Evolutionary conservation across 73 alveolate species (phyloP).

Genomic region (Urostyla sp.): DNA sequence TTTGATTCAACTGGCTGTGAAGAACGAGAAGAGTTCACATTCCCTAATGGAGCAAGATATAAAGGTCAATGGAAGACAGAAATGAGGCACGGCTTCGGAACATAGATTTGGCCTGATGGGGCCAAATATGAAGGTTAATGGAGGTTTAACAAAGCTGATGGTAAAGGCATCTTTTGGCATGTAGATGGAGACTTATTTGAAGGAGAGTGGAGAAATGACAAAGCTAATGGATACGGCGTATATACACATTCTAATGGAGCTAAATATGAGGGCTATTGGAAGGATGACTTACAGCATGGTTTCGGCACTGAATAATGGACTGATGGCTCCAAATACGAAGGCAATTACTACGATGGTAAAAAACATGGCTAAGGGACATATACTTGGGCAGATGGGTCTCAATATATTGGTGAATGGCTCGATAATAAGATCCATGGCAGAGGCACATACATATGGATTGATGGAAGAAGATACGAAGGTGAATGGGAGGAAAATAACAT

Average conservation of each 20-base stretch:
- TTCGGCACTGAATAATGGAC: slow-evolving; percentile 66
- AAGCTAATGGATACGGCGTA: slow-evolving; percentile 74
- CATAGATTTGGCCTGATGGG: slow-evolving; percentile 61
- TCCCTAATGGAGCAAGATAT: slow-evolving; percentile 23
- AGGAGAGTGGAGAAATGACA: slow-evolving; percentile 73
- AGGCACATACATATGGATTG: slow-evolving; percentile 90
- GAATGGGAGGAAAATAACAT: slow-evolving; percentile 76
- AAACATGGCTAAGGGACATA: slow-evolving; percentile 81
- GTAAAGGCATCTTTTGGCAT: slow-evolving; percentile 73
- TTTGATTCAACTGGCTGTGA: slow-evolving; percentile 52
- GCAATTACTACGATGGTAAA: slow-evolving; percentile 72
- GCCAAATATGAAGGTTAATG: slow-evolving; percentile 64
- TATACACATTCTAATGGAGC: slow-evolving; percentile 69
- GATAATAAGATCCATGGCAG: slow-evolving; percentile 87
- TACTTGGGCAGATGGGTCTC: slow-evolving; percentile 74
- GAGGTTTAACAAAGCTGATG: slow-evolving; percentile 65
- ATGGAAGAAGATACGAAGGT: slow-evolving; percentile 88
- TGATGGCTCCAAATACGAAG: slow-evolving; percentile 80
- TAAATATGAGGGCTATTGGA: slow-evolving; percentile 71
- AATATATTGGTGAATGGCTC: slow-evolving; percentile 76
- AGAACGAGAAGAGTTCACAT: slow-evolving; percentile 57
- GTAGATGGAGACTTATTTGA: slow-evolving; percentile 74
- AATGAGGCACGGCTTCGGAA: slow-evolving; percentile 67
- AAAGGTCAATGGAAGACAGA: slow-evolving; percentile 31
- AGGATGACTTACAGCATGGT: slow-evolving; percentile 67